phyloP scores from a whole-genome alignment of 1,284 basidiomycete genomes.

The Moesziomyces parantarcticus region DNA sequence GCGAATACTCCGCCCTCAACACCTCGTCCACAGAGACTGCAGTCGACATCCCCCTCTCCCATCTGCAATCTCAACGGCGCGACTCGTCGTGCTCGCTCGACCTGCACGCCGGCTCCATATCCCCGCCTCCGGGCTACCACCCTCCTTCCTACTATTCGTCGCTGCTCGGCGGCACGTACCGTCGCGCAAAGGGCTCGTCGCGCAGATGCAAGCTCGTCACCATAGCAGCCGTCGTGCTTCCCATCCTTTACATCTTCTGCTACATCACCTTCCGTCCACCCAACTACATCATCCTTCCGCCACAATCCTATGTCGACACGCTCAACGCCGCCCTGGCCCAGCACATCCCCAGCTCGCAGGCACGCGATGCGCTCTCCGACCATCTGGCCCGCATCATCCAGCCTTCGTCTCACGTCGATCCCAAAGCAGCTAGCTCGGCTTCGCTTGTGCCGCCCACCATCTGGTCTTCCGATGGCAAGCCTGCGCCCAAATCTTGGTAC shows the following conservation, averaged over 20 bases:
- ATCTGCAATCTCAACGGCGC: constrained; percentile 7
- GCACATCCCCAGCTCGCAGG: constrained; percentile 32
- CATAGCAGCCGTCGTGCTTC: constrained; percentile 18
- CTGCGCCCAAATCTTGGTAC: constrained; percentile 33
- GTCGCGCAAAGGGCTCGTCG: constrained; percentile 24
- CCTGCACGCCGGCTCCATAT: constrained; percentile 6
- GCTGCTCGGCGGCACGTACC: constrained; percentile 20
- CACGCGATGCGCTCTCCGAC: constrained; percentile 22
- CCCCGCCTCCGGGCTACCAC: constrained; percentile 42
- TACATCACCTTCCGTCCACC: constrained; percentile 45
- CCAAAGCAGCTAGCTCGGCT: constrained; percentile 2
- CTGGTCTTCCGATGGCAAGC: constrained; percentile 49
- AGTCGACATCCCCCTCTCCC: constrained; percentile 16
- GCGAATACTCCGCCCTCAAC: constrained; percentile 28
- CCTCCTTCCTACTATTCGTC: constrained; percentile 37
- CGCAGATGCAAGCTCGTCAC: constrained; percentile 32
- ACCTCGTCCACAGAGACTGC: constrained; percentile 28
- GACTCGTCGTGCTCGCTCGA: constrained; percentile 19
- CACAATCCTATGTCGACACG: constrained; percentile 31
- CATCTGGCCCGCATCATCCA: constrained; percentile 34
- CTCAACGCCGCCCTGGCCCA: constrained; percentile 31
- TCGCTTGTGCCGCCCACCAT: constrained; percentile 37
- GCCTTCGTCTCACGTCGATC: background rate
- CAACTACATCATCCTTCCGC: constrained; percentile 42
- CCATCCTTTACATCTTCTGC: constrained; percentile 31